A percentile compares a stretch with the other conserved stretches of the same genome.
These are phyloP conservation scores for Trichaptum fuscoviolaceum DNA, from an alignment of 768 basidiomycete species.

Conservation along the genomic window DNA sequence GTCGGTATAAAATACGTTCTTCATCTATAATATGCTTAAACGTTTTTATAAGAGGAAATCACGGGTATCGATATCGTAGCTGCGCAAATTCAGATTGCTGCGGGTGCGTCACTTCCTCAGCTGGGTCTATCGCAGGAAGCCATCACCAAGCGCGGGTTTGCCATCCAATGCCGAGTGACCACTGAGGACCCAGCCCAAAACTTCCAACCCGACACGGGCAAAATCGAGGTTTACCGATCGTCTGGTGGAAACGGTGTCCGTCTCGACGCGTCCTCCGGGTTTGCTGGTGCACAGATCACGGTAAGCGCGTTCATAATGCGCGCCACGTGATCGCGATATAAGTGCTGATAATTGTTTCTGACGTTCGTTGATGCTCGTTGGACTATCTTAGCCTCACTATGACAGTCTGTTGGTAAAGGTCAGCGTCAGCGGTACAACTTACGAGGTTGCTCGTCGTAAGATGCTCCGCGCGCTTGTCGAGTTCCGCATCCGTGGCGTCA, in stretches of 20 bases:
- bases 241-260: constrained; percentile 99
- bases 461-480: constrained; percentile 99
- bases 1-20: constrained; percentile 33
- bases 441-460: constrained; percentile 97
- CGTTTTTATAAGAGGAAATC: constrained; percentile 75
- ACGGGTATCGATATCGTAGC: constrained; percentile 99
- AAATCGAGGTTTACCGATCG: constrained; percentile 98
- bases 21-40: constrained; percentile 4
- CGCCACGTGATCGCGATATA: constrained; percentile 16
- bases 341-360: neutral
- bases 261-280: constrained; percentile 93
- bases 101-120: constrained; percentile 91
- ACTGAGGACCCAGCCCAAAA: constrained; percentile 89
- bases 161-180: constrained; percentile 97
- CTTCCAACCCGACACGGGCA: constrained; percentile 99
- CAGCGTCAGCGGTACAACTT: constrained; percentile 92
- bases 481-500: constrained; percentile 98
- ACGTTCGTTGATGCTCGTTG: neutral
- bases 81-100: constrained; percentile 99
- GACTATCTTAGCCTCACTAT: constrained; percentile 75
- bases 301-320: constrained; percentile 35
- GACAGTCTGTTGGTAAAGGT: constrained; percentile 97
- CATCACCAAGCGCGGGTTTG: constrained; percentile 92
- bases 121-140: constrained; percentile 95
- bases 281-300: constrained; percentile 98